Conservation (phyloP, 2,329 filamentous ascomycete species). For the Metarhizium rileyi region DNA sequence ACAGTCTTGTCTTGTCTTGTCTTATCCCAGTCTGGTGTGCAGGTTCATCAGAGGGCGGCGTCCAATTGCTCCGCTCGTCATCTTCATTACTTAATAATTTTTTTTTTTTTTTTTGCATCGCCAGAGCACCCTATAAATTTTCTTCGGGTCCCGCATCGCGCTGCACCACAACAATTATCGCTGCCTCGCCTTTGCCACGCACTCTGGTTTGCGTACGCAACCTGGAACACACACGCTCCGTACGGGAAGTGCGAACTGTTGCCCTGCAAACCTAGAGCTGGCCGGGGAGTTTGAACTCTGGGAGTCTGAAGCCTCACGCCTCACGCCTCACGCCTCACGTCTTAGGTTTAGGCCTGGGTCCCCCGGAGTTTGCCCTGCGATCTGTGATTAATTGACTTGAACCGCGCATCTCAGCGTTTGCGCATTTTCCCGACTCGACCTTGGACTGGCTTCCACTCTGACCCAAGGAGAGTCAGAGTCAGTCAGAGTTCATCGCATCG, state of each 20-base stretch:
- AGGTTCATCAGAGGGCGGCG: background rate
- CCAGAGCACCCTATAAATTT: conserved; percentile 20
- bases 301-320: background rate
- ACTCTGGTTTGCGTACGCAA: background rate
- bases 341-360: background rate
- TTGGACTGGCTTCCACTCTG: conserved; percentile 1
- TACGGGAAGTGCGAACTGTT: background rate
- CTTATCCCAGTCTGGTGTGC: background rate
- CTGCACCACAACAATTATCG: conserved; percentile 5
- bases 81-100: conserved; percentile 16
- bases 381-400: conserved; percentile 7
- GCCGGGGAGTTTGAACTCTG: too few species aligned
- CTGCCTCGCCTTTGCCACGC: background rate
- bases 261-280: too few species aligned
- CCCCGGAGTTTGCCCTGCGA: conserved; percentile 1
- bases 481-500: conserved; percentile 5
- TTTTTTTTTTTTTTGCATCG: background rate
- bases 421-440: background rate
- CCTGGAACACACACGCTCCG: background rate
- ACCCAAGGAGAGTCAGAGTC: conserved; percentile 1
- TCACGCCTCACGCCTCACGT: too few species aligned
- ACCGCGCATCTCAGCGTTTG: background rate
- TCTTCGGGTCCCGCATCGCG: conserved; percentile 18
- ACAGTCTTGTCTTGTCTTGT: background rate
- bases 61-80: conserved; percentile 15